A percentile compares a stretch with the other conserved stretches of the same genome.
Evolutionary conservation across 1,284 basidiomycete genomes (phyloP).

Genomic region (Wolfiporia cocos): DNA sequence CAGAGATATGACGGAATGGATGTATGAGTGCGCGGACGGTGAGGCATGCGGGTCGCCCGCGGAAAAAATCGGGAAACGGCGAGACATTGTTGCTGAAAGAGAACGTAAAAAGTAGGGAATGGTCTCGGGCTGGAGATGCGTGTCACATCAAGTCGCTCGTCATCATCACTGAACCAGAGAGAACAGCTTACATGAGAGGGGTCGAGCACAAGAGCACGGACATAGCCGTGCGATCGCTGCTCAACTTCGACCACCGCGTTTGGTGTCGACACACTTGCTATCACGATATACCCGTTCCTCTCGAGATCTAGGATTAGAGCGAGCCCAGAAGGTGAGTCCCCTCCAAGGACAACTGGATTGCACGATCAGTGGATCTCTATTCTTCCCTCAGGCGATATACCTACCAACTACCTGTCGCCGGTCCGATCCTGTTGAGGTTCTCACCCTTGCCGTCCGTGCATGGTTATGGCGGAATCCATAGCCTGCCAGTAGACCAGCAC

Average conservation of each 20-base stretch:
- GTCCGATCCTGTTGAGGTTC: slow-evolving; percentile 32
- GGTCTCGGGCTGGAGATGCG: slow-evolving; percentile 49
- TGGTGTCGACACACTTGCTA: slow-evolving; percentile 65
- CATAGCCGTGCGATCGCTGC: slow-evolving; percentile 58
- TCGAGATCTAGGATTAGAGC: slow-evolving; percentile 70
- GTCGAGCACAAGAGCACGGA: slow-evolving; percentile 74
- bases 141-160: not conserved
- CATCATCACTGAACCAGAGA: too few species aligned
- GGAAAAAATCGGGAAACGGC: slow-evolving; percentile 70
- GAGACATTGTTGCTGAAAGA: slow-evolving; percentile 69
- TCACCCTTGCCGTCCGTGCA: slow-evolving; percentile 27
- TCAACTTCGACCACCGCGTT: slow-evolving; percentile 62
- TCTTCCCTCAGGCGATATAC: too few species aligned
- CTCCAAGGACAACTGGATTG: slow-evolving; percentile 70
- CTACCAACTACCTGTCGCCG: slow-evolving; percentile 67
- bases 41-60: slow-evolving; percentile 74
- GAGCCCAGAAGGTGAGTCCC: slow-evolving; percentile 62
- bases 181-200: slow-evolving; percentile 53
- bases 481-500: slow-evolving; percentile 52
- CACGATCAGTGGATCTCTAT: slow-evolving; percentile 2
- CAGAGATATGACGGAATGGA: slow-evolving; percentile 68
- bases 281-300: slow-evolving; percentile 72
- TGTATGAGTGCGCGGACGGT: slow-evolving; percentile 54
- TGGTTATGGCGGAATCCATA: slow-evolving; percentile 31
- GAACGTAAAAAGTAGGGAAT: slow-evolving; percentile 73